phyloP scores from a whole-genome alignment of 2,329 filamentous ascomycete genomes.

The Dactylellina leptospora region DNA sequence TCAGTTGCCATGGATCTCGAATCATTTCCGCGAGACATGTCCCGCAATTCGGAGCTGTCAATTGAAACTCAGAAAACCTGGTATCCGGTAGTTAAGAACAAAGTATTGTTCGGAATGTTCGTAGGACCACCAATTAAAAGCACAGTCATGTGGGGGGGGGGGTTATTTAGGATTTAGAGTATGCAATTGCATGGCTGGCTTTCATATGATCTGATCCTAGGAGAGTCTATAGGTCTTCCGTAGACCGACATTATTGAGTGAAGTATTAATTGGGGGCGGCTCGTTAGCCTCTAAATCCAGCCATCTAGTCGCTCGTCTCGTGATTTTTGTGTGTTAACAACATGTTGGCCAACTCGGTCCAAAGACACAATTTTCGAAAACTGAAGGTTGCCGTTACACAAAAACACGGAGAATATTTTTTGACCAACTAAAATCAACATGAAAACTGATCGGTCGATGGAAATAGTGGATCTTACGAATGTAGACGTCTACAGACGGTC shows the following conservation, averaged over 20 bases:
- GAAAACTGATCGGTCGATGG: background rate
- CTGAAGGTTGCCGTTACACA: background rate
- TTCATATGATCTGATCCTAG: background rate
- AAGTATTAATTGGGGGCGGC: background rate
- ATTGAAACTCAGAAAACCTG: too few species aligned
- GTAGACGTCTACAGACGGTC: constrained; percentile 7
- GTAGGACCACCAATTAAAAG: too few species aligned
- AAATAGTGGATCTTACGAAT: background rate
- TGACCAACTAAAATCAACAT: background rate
- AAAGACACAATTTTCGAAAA: background rate
- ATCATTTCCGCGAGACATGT: too few species aligned
- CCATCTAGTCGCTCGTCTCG: background rate
- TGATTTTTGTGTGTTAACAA: background rate
- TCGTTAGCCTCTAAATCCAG: background rate
- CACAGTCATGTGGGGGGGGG: background rate
- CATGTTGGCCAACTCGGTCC: constrained; percentile 3
- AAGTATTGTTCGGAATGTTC: too few species aligned
- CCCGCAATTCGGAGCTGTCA: too few species aligned
- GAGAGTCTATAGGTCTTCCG: background rate
- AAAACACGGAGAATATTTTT: background rate
- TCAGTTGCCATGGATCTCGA: too few species aligned
- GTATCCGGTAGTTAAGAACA: too few species aligned
- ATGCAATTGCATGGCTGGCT: background rate
- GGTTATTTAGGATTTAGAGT: background rate
- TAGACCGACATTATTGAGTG: background rate